These are phyloP conservation scores for Aspergillus fumigatiaffinis DNA, from an alignment of 2,329 filamentous ascomycete genomes.

Conservation along the genomic window DNA sequence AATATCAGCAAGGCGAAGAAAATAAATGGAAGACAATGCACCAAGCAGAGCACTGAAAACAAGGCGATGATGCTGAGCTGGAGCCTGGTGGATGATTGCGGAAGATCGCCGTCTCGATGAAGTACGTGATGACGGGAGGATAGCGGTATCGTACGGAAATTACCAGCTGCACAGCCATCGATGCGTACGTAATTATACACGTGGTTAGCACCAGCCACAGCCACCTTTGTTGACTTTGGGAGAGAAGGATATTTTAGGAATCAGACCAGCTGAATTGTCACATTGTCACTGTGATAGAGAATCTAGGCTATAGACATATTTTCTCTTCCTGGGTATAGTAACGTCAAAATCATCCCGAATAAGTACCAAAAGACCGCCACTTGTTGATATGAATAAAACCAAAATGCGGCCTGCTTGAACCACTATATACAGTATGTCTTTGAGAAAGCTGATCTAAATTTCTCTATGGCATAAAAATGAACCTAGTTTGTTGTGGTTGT, in stretches of 20 bases:
- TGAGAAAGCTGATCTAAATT: neutral
- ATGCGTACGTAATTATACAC: neutral
- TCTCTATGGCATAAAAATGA: neutral
- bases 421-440: neutral
- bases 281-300: neutral
- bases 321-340: neutral
- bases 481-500: constrained; percentile 1
- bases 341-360: neutral
- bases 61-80: neutral
- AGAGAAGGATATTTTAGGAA: neutral
- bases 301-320: neutral
- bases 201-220: neutral
- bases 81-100: neutral
- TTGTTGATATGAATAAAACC: no score
- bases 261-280: neutral
- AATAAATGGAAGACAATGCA: no score
- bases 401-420: neutral
- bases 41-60: neutral
- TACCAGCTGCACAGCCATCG: neutral
- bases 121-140: neutral
- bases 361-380: neutral
- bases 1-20: neutral
- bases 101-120: neutral
- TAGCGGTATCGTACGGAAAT: neutral
- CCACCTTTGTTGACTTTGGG: neutral